Evolutionary conservation across 2,329 filamentous ascomycete species (phyloP).

Genomic region (Lasiodiplodia hormozganensis): DNA sequence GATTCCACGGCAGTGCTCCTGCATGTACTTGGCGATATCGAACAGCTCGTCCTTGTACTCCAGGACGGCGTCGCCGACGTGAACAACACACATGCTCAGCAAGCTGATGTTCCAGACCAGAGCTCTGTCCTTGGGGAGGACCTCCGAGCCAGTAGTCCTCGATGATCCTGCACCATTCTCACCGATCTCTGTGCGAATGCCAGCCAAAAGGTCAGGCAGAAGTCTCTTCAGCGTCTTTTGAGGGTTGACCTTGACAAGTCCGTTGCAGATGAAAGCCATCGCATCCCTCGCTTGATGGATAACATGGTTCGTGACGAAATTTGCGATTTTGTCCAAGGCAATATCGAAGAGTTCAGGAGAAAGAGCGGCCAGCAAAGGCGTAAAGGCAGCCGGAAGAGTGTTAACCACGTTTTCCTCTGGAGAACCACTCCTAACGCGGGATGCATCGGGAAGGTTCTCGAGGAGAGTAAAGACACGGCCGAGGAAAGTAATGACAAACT

Average conservation of each 20-base stretch:
- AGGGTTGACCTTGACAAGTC: conserved; percentile 92
- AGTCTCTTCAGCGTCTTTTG: conserved; percentile 91
- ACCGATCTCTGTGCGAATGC: conserved; percentile 95
- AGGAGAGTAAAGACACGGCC: conserved; percentile 94
- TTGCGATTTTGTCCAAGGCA: conserved; percentile 87
- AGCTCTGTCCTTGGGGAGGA: conserved; percentile 88
- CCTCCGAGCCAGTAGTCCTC: conserved; percentile 89
- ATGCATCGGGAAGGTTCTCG: conserved; percentile 92
- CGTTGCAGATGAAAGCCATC: conserved; percentile 98
- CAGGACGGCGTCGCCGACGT: conserved; percentile 88
- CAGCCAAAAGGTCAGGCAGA: conserved; percentile 86
- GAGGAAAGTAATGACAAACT: conserved; percentile 89
- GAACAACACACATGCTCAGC: conserved; percentile 96
- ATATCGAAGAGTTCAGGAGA: conserved; percentile 94
- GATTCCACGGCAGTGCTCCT: conserved; percentile 90
- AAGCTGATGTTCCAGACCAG: conserved; percentile 97
- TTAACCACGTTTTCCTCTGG: conserved; percentile 98
- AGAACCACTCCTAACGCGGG: conserved; percentile 84
- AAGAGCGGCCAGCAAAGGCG: conserved; percentile 85
- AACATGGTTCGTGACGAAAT: conserved; percentile 91
- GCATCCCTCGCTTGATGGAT: conserved; percentile 96
- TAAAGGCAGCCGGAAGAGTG: conserved; percentile 88
- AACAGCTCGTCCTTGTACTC: conserved; percentile 89
- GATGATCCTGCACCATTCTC: conserved; percentile 96
- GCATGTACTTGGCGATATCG: conserved; percentile 94